phyloP scores from a whole-genome alignment of 2,329 filamentous ascomycete species.

The Ophiostoma novo-ulmi region DNA sequence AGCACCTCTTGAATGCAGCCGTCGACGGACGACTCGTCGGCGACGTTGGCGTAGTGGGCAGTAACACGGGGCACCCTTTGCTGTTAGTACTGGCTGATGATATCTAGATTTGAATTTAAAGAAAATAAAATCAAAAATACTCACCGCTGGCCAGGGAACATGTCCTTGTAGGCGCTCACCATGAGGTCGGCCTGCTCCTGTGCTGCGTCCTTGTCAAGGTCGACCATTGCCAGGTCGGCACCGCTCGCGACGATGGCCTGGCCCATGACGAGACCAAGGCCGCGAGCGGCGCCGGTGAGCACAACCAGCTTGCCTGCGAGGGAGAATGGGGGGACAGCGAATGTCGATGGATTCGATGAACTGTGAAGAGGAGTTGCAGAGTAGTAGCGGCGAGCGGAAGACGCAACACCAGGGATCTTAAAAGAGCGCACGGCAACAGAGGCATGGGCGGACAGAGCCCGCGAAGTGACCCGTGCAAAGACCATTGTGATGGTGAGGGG shows the following conservation, averaged over 20 bases:
- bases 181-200: constrained; percentile 69
- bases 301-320: constrained; percentile 77
- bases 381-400: not conserved
- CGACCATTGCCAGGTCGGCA: constrained; percentile 84
- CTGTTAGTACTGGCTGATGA: not conserved
- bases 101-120: not conserved
- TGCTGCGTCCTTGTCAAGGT: constrained; percentile 88
- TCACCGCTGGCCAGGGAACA: constrained; percentile 70
- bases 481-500: not conserved
- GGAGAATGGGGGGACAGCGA: constrained; percentile 66
- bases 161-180: constrained; percentile 67
- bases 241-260: constrained; percentile 86
- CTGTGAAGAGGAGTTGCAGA: constrained; percentile 6
- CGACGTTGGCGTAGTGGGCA: constrained; percentile 84
- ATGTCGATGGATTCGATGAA: constrained; percentile 72
- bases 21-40: constrained; percentile 72
- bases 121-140: constrained; percentile 27
- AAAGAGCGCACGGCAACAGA: not conserved
- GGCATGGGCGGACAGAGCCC: not conserved
- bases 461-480: not conserved
- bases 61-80: constrained; percentile 67
- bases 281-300: constrained; percentile 85
- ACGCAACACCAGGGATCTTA: not conserved
- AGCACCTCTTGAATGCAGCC: constrained; percentile 66
- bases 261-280: constrained; percentile 85